phyloP scores from a whole-genome alignment of 805 yeast species.

The Ogataea chonburiensis region DNA sequence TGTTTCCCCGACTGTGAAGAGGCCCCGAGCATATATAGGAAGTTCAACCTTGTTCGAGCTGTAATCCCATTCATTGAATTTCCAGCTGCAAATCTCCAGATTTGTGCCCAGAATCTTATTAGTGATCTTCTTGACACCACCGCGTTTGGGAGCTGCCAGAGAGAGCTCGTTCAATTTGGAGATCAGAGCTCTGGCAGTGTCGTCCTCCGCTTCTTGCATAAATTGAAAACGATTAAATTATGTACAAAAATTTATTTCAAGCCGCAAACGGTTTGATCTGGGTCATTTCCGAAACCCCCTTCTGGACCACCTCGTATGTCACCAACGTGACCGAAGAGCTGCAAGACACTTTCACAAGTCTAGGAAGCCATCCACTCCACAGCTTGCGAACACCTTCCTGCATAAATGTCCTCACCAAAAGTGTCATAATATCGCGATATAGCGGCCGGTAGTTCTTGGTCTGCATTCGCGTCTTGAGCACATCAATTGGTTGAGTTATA shows the following conservation, averaged over 20 bases:
- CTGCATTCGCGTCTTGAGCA: slow-evolving; percentile 83
- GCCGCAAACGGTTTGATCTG: slow-evolving; percentile 33
- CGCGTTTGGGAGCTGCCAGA: slow-evolving; percentile 18
- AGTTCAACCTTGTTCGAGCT: slow-evolving; percentile 50
- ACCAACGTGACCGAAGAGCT: slow-evolving; percentile 70
- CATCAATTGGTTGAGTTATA: slow-evolving; percentile 86
- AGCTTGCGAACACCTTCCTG: slow-evolving; percentile 46
- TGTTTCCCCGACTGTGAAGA: slow-evolving; percentile 51
- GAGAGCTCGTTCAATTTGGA: slow-evolving; percentile 15
- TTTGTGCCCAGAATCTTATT: slow-evolving; percentile 25
- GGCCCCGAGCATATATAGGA: slow-evolving; percentile 81
- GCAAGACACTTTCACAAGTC: slow-evolving; percentile 66
- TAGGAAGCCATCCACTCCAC: slow-evolving; percentile 63
- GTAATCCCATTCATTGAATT: slow-evolving; percentile 89
- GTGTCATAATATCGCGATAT: slow-evolving; percentile 61
- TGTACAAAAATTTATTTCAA: slow-evolving; percentile 5
- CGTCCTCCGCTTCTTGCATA: no score
- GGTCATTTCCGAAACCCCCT: slow-evolving; percentile 34
- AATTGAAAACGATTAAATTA: no score
- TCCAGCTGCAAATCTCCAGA: slow-evolving; percentile 53
- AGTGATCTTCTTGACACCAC: slow-evolving; percentile 27
- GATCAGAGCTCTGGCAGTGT: slow-evolving; percentile 14
- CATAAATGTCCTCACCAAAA: slow-evolving; percentile 48
- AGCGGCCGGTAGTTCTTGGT: slow-evolving; percentile 59
- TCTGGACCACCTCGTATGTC: slow-evolving; percentile 58